phyloP scores from a whole-genome alignment of 2,329 filamentous ascomycete species.

The Fusarium sulawesiense region DNA sequence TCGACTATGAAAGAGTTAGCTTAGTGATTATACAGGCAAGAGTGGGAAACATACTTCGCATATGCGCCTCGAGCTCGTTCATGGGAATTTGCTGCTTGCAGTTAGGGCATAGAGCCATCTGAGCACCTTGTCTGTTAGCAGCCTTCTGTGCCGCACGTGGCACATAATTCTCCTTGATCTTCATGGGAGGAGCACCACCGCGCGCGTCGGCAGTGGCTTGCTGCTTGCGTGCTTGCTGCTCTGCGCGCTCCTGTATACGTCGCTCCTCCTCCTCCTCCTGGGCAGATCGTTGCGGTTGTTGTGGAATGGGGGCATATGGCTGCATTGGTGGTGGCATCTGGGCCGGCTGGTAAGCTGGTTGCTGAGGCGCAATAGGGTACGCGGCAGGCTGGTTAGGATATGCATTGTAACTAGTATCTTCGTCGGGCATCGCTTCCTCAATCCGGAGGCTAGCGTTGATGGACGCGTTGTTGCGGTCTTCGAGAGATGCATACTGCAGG shows the following conservation, averaged over 20 bases:
- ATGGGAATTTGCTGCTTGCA: slow-evolving; percentile 91
- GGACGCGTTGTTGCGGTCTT: slow-evolving; percentile 93
- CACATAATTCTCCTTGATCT: slow-evolving; percentile 93
- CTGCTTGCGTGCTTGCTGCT: slow-evolving; percentile 72
- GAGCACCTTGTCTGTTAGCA: slow-evolving; percentile 71
- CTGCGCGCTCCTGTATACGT: slow-evolving; percentile 71
- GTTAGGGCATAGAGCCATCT: slow-evolving; percentile 87
- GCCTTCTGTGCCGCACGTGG: slow-evolving; percentile 81
- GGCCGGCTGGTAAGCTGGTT: slow-evolving; percentile 49
- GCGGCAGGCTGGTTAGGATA: slow-evolving; percentile 52
- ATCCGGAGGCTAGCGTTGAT: slow-evolving; percentile 85
- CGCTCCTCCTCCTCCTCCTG: slow-evolving; percentile 72
- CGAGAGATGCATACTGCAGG: slow-evolving; percentile 91
- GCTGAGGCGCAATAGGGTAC: slow-evolving; percentile 57
- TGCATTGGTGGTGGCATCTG: slow-evolving; percentile 56
- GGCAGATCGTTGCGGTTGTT: slow-evolving; percentile 52
- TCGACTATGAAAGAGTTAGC: slow-evolving; percentile 73
- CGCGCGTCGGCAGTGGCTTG: slow-evolving; percentile 83
- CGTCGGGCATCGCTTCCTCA: slow-evolving; percentile 93
- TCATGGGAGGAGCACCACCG: slow-evolving; percentile 76
- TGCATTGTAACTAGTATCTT: slow-evolving; percentile 69
- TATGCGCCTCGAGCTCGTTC: slow-evolving; percentile 89
- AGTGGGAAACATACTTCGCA: slow-evolving; percentile 73
- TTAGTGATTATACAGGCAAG: background rate
- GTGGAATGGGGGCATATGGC: slow-evolving; percentile 39